phyloP scores from a whole-genome alignment of 164 flowering plant species.

The Dillenia turbinata region DNA sequence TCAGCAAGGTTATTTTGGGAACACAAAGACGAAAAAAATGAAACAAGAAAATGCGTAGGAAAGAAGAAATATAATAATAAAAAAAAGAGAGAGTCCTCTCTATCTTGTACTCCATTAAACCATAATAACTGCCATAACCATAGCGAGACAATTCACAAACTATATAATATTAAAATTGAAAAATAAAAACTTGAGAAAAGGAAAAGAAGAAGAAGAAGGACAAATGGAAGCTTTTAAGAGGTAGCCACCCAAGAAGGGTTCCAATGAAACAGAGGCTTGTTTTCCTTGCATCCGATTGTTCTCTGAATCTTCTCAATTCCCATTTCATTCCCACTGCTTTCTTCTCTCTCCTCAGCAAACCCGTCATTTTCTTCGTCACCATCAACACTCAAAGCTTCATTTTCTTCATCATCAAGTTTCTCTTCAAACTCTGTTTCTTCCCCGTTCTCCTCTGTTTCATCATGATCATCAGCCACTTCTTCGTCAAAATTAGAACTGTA shows the following conservation, averaged over 20 bases:
- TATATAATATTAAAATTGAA: neutral
- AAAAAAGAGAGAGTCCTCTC: no score
- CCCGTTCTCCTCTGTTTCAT: neutral
- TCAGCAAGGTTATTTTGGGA: no score
- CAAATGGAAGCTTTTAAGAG: conserved; percentile 14
- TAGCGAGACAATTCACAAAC: neutral
- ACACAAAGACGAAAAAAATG: no score
- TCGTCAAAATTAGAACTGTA: neutral
- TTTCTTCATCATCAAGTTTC: conserved; percentile 6
- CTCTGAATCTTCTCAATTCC: conserved; percentile 16
- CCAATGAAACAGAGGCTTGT: conserved; percentile 19
- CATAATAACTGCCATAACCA: conserved; percentile 32
- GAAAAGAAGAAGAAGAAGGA: neutral
- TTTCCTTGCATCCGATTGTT: conserved; percentile 38
- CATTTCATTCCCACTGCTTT: conserved; percentile 10
- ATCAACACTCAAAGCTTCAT: neutral
- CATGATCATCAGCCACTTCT: neutral
- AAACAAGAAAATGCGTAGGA: no score
- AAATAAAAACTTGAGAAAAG: neutral
- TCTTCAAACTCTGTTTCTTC: neutral
- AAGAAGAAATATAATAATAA: no score
- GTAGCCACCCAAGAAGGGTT: conserved; percentile 41
- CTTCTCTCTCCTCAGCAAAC: conserved; percentile 16
- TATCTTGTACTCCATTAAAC: conserved; percentile 4
- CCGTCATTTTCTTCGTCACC: conserved; percentile 8